Base-by-base conservation (phyloP, 2,329 filamentous ascomycete genomes). In the Gnomoniopsis smithogilvyi region DNA sequence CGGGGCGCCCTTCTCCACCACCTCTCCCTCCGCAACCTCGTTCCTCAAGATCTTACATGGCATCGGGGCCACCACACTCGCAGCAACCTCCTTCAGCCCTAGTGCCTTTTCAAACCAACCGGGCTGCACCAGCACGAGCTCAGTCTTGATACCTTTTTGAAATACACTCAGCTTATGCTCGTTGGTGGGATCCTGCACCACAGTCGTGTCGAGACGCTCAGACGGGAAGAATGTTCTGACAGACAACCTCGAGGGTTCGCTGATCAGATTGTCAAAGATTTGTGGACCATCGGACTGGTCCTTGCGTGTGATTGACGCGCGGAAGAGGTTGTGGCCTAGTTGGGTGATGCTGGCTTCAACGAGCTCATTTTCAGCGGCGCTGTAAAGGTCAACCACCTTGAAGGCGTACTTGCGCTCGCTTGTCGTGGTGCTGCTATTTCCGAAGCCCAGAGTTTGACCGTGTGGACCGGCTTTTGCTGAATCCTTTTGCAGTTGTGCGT, bases 11-110 rank as follows among this genome's bases (percentile, higher is more conserved):
- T 94, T 96, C 70, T 87, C 86, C 17, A 99, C 95, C 50, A 74
- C 76, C 64, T 96, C 86, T 0, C 95, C 95, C 66, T 92, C 92
- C 30, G 81, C 76, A 0, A 97, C 92, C 73, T 96, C 91, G 51
- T 97, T 95, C 64, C 91, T 86, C 62, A 99, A 76, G 26, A 99
- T 89, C 77, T 98, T 98, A 76, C 95, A 98, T 1, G 95, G 95
- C 95, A 99, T 99, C 0, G 95, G 95, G 22, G 95, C 92, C 24
- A 91, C 81, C 1, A 98, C 92, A 55, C 89, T 95, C 61, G 94
- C 93, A 7, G 87, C 81, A 0, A 83, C 82, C 68, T 96, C 91
- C 71, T 91, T 93, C 63, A 90, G 77, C 0, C 94, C 93, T 8
- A 97, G 79, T 0, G 92, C 92, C 74, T 96, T 94, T 67, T 92